phyloP scores from a whole-genome alignment of 257 asterid genomes.

The Primulina eburnea region DNA sequence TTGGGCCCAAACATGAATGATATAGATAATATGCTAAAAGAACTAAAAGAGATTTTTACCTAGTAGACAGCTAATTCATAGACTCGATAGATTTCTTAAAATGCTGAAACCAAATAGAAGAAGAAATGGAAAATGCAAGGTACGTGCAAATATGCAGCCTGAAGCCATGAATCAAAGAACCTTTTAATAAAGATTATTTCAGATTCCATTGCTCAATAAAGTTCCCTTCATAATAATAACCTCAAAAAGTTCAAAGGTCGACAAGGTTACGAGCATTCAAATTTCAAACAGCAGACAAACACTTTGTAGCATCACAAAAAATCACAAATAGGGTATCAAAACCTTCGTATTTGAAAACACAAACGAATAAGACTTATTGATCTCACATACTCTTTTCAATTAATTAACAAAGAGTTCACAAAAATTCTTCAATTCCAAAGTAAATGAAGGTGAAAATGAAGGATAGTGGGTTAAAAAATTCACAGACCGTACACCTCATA shows the following conservation, averaged over 20 bases:
- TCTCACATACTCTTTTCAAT: background rate
- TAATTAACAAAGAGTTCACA: background rate
- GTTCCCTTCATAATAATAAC: background rate
- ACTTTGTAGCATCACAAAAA: background rate
- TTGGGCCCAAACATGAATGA: background rate
- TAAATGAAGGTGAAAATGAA: background rate
- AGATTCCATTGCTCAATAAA: background rate
- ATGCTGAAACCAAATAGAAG: background rate
- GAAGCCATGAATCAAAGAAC: background rate
- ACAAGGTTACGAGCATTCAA: background rate
- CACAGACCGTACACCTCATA: background rate
- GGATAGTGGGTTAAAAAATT: background rate
- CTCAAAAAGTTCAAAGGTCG: constrained; percentile 11
- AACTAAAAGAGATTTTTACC: background rate
- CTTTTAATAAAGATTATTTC: constrained; percentile 1
- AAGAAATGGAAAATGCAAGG: background rate
- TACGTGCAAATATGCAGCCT: background rate
- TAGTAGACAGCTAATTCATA: constrained; percentile 8
- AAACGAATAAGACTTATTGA: background rate
- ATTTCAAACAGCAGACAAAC: background rate
- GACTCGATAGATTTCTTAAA: background rate
- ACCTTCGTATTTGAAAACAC: background rate
- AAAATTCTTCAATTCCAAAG: background rate
- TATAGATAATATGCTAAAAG: constrained; percentile 2
- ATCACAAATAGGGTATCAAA: background rate